phyloP scores from a whole-genome alignment of 2,329 filamentous ascomycete species.

The Sporothrix sp. region DNA sequence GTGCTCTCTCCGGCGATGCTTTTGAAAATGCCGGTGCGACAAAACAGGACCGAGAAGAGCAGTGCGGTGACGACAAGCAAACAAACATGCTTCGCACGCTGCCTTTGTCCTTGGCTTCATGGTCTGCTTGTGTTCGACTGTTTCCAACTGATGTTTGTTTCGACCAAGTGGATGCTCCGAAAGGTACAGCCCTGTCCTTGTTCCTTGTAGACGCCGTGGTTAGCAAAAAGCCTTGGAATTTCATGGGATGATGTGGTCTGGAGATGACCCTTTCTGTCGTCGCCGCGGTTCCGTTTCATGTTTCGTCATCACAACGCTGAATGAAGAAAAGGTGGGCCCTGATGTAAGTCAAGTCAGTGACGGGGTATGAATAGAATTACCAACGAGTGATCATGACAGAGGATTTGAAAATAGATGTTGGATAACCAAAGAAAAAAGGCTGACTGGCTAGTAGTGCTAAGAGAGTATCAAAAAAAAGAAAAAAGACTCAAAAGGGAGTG shows the following conservation, averaged over 20 bases:
- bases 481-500: not conserved
- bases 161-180: no score
- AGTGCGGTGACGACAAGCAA: conserved; percentile 1
- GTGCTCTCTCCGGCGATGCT: not conserved
- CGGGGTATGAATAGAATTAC: not conserved
- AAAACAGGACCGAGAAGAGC: no score
- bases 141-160: no score
- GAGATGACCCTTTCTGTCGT: not conserved
- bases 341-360: no score
- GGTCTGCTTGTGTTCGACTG: not conserved
- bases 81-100: no score
- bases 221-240: no score
- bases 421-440: not conserved
- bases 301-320: conserved; percentile 7
- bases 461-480: conserved; percentile 13
- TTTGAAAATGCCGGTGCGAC: no score
- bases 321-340: no score
- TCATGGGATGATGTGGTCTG: no score
- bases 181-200: not conserved
- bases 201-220: not conserved
- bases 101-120: no score
- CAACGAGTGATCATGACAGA: not conserved
- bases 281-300: conserved; percentile 1
- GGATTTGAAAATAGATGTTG: not conserved
- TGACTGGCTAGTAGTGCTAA: not conserved